These are phyloP conservation scores for Pseudocohnilembus persalinus DNA, from an alignment of 169 alveolate genomes.

Conservation along the genomic window DNA sequence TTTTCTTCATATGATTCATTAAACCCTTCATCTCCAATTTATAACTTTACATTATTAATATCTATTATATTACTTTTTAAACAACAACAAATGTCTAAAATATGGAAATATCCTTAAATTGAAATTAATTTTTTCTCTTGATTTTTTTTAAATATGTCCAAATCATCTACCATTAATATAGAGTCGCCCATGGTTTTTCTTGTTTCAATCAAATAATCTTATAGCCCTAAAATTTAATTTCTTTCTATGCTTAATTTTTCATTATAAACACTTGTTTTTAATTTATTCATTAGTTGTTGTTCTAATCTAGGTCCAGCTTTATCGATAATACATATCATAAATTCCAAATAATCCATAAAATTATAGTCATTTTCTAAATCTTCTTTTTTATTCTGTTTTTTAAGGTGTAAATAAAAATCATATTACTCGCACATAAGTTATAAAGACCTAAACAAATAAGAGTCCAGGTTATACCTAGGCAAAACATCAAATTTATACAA, in stretches of 20 bases:
- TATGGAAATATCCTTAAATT: no score
- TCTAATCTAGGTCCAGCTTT: neutral
- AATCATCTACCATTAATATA: no score
- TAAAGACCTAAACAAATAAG: neutral
- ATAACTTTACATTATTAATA: no score
- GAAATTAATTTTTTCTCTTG: no score
- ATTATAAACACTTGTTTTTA: neutral
- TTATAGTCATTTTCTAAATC: neutral
- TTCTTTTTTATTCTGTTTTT: neutral
- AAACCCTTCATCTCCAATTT: no score
- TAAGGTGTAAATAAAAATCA: neutral
- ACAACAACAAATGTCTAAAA: no score
- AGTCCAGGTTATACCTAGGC: neutral
- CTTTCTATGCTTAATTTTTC: neutral
- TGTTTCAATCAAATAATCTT: no score
- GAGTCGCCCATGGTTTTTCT: no score
- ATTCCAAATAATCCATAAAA: neutral
- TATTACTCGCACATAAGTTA: neutral
- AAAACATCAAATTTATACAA: neutral
- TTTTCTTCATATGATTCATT: no score
- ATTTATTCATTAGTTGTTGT: neutral
- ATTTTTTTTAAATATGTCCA: no score
- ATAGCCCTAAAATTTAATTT: no score
- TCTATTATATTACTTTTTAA: no score
- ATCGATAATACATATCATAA: neutral